Conservation (phyloP, 2,329 filamentous ascomycete species). For the Corinectria fuckeliana region DNA sequence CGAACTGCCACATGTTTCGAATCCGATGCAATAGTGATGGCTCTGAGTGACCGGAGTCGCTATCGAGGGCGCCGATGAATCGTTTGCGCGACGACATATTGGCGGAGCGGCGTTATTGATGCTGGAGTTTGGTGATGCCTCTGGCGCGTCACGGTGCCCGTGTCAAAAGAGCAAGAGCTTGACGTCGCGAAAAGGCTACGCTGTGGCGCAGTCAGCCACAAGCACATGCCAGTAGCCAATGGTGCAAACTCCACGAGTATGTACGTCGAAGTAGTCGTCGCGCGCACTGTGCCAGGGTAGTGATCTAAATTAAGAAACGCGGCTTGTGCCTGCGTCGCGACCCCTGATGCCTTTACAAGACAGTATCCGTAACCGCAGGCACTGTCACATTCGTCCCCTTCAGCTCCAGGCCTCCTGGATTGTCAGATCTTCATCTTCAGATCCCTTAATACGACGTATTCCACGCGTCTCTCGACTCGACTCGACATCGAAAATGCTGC, state of each 20-base stretch:
- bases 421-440: slow-evolving; percentile 23
- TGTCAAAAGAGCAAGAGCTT: slow-evolving; percentile 25
- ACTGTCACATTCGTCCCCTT: slow-evolving; percentile 26
- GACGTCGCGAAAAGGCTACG: slow-evolving; percentile 27
- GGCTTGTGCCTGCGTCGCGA: slow-evolving; percentile 3
- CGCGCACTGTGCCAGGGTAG: slow-evolving; percentile 32
- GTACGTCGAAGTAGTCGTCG: slow-evolving; percentile 13
- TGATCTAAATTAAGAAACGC: slow-evolving; percentile 34
- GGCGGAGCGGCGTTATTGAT: slow-evolving; percentile 23
- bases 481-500: slow-evolving; percentile 31
- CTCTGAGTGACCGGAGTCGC: slow-evolving; percentile 22
- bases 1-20: slow-evolving; percentile 94
- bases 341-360: slow-evolving; percentile 15
- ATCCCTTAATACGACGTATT: slow-evolving; percentile 23
- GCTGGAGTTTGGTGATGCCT: slow-evolving; percentile 12
- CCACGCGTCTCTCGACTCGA: slow-evolving; percentile 11
- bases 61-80: slow-evolving; percentile 28
- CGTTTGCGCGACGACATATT: slow-evolving; percentile 41
- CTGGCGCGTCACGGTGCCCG: slow-evolving; percentile 37
- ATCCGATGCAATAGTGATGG: slow-evolving; percentile 63
- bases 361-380: slow-evolving; percentile 22
- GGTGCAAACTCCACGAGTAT: slow-evolving; percentile 19
- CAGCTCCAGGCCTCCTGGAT: slow-evolving; percentile 32
- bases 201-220: slow-evolving; percentile 39
- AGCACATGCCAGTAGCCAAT: slow-evolving; percentile 29